Evolutionary conservation across 768 basidiomycete species (phyloP), one percentile per base, ranked within the genome.

Genomic region (Naganishia vaughanmartiniae): DNA sequence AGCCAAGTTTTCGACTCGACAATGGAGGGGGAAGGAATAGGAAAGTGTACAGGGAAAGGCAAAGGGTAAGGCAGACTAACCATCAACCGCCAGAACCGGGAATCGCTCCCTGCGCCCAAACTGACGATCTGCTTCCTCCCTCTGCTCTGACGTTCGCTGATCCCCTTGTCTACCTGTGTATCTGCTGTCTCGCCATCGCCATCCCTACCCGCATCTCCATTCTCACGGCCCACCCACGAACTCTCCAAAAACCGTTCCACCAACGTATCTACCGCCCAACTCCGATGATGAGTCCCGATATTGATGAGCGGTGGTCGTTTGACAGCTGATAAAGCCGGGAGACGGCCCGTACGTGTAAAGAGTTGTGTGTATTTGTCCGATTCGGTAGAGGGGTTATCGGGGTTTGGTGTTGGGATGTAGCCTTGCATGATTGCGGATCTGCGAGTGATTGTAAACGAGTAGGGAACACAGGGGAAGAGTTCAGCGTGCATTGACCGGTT

Each of bases 81-180:
- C 83, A 85, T 86, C 75, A 95, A 83, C 68, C 93, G 85, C 93
- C 95, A 99, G 79, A 91, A 98, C 66, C 96, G 84, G 2, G 93
- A 93, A 82, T 99, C 96, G 75, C 92, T 97, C 28, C 96, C 96
- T 1, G 94, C 90, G 0, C 96, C 96, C 34, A 97, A 81, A 80
- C 91, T 95, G n/a, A 98, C 86, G 66, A 98, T 89, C 84, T 98
- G 96, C 73, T 87, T 88, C 69, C 78, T 78, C 53, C 63, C 57
- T 28, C 75, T 76, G 51, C 80, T 77, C n/a, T n/a, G n/a, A n/a
- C n/a, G n/a, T n/a, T n/a, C n/a, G n/a, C n/a, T n/a, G n/a, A n/a
- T n/a, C n/a, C n/a, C n/a, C n/a, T n/a, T n/a, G n/a, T n/a, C n/a
- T n/a, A n/a, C n/a, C n/a, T n/a, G n/a, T n/a, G n/a, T n/a, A n/a